Percentiles rank a stretch among this genome's conserved stretches.
Evolutionary conservation across 148 eudicot genomes (phyloP).

Genomic region (Heliamphora exappendiculata): DNA sequence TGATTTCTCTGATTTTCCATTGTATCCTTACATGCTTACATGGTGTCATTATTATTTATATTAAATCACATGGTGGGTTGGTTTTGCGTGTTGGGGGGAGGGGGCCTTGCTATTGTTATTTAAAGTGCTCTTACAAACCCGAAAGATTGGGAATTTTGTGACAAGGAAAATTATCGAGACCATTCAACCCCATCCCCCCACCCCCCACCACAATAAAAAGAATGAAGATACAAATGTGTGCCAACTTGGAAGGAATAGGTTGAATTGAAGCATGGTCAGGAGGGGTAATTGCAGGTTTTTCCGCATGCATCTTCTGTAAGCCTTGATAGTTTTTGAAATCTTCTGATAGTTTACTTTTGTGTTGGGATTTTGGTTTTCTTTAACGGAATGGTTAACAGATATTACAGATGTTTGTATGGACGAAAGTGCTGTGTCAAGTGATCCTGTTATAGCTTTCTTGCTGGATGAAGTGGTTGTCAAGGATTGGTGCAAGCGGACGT

Average conservation of each 20-base stretch:
- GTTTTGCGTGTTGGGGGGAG: not conserved
- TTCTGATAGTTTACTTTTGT: not conserved
- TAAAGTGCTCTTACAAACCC: not conserved
- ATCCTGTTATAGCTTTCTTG: slow-evolving; percentile 83
- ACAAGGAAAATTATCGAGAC: not conserved
- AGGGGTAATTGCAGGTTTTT: not conserved
- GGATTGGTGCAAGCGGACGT: slow-evolving; percentile 93
- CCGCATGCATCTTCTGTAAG: not conserved
- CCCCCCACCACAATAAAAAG: too few relatives aligned
- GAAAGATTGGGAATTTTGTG: not conserved
- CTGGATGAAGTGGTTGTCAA: slow-evolving; percentile 97
- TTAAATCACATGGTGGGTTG: too few relatives aligned
- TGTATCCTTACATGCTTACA: slow-evolving; percentile 68
- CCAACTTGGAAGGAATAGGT: not conserved
- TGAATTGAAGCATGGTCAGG: not conserved
- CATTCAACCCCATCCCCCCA: too few relatives aligned
- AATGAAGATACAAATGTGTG: not conserved
- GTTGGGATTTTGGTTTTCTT: slow-evolving; percentile 32
- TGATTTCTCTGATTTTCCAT: slow-evolving; percentile 79
- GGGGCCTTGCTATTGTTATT: not conserved
- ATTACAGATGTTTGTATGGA: slow-evolving; percentile 98
- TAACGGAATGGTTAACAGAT: slow-evolving; percentile 52
- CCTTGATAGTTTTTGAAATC: not conserved
- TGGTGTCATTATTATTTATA: slow-evolving; percentile 3
- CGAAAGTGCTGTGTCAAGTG: slow-evolving; percentile 97